Evolutionary conservation across 495 filamentous ascomycete species (phyloP), one percentile per base, ranked within the genome.

Genomic region (Neurospora sublineolata): DNA sequence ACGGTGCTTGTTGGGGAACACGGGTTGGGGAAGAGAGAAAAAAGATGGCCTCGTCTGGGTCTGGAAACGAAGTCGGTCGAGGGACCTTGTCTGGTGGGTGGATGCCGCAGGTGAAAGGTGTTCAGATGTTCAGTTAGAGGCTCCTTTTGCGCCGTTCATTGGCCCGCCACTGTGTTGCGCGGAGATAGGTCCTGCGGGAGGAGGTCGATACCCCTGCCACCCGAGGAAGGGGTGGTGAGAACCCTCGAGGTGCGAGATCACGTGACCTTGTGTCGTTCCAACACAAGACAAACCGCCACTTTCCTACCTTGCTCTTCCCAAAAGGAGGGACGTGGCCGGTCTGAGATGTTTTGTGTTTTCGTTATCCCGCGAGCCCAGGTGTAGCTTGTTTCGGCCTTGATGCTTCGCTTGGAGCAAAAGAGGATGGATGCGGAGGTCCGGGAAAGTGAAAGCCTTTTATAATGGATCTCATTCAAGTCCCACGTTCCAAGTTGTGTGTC

Each of bases 41-140:
- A 40, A 58, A 38, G 67, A 37, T 52, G 44, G n/a, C 72, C 60
- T 37, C 73, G 71, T 38, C 44, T 73, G 72, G 40, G 46, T 68
- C 58, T 39, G 39, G 52, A 60, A 60, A 60, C 52, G 23, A 60
- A 30, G 52, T 60, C 52, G 52, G 52, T 60, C 23, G 52, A 60
- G 52, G 52, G 52, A 60, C 52, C 52, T 30, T 60, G 52, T 60
- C 52, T 60, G 46, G 23, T 58, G 46, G 46, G 46, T 58, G 52
- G 52, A 60, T 68, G 68, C 67, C 72, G 68, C 74, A 76, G 77
- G 77, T 79, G 78, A 76, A 80, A 80, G 78, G 78, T 80, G 78
- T 80, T 77, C 78, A 79, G 74, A 79, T 77, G 77, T 74, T n/a
- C n/a, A n/a, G n/a, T n/a, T 78, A 70, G 75, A 71, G 52, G 67